Base-by-base conservation (phyloP, 108 stramenopile species). In the Pinguiococcus pyrenoidosus region DNA sequence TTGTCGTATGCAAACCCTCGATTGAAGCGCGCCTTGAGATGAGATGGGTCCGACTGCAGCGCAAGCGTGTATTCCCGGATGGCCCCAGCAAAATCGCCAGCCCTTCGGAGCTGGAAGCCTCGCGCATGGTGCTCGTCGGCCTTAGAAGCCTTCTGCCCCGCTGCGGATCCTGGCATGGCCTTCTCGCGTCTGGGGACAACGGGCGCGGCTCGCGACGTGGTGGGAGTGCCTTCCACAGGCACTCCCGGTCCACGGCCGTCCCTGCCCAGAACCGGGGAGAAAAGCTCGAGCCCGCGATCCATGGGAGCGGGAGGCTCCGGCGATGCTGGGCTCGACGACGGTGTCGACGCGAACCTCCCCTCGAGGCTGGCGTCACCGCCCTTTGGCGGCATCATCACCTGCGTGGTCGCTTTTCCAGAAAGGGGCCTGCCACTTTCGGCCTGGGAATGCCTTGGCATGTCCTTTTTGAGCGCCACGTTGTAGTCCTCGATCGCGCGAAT, bases 21-120 rank as follows among this genome's bases (percentile, higher is more conserved):
- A 41, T 66, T 66, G 39, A 66, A 66, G 20, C 17, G 37, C 13
- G 65, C 55, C 43, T 66, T 66, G 52, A 66, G 59, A 44, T 66
- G 56, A 10, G 8, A 6, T 29, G 28, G 29, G 26, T 57, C 47
- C 13, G 24, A 8, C 3, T 58, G 21, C 12, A 66, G 23, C 14
- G 65, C 65, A 3, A 10, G 9, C 27, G 50, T 33, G 33, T 66
- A 66, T 16, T 49, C 54, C 9, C 10, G 50, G 29, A 66, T 47
- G 14, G 65, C 65, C 2, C 14, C 37, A 2, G 20, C 7, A 27
- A 56, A 66, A 20, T 66, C 43, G 28, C 65, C 65, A 9, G 27
- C 16, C 29, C 59, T 66, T 3, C 65, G 17, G 4, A 32, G 44
- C 3, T 26, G 50, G 51, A 57, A 66, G 7, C 54, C 65, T 27